Base-by-base conservation (phyloP, 2,329 filamentous ascomycete genomes). In the Sporothrix humicola region DNA sequence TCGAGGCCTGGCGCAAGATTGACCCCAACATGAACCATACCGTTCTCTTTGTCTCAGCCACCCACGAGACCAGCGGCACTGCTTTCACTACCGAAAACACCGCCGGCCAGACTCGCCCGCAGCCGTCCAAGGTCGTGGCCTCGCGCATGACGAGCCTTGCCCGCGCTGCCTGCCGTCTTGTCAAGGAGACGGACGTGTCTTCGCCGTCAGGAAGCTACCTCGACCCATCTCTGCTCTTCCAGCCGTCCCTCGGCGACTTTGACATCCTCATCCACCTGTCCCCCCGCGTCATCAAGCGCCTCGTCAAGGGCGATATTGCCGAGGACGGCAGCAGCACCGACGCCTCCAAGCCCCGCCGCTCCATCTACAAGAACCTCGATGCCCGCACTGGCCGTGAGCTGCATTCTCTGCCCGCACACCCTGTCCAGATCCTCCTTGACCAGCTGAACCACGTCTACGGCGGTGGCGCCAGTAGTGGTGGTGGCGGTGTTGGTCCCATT, bases 11-110 rank as follows among this genome's bases (percentile, higher is more conserved):
- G 93, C 88, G 96, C 73, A 93, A 92, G 76, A 90, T 96, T 72
- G 96, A 99, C 79, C 94, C 95, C 0, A 90, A 88, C 71, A 93
- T 98, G 90, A 97, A 96, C 82, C 90, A 90, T 75, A 89, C 93
- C 2, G 91, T 92, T 20, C 84, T 98, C 54, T 93, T 98, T 78
- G 92, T 92, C 3, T 94, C 94, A 2, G 94, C 93, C 0, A 92
- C 93, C 71, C 84, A 93, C 76, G 94, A 98, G 78, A 82, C 84
- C 5, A 92, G 92, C 50, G 96, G 96, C 3, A 89, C 91, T 9
- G 92, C 91, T 0, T 98, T 94, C 87, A 97, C 92, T 0, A 88
- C 94, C 69, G 58, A 48, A 20, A 61, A 20, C 87, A 17, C 17
- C 66, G 50, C 50, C 56, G 70, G 52, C 61, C 59, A 85, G 66